Evolutionary conservation across 441 rosid species (phyloP).

Genomic region (Euphorbia corollata): DNA sequence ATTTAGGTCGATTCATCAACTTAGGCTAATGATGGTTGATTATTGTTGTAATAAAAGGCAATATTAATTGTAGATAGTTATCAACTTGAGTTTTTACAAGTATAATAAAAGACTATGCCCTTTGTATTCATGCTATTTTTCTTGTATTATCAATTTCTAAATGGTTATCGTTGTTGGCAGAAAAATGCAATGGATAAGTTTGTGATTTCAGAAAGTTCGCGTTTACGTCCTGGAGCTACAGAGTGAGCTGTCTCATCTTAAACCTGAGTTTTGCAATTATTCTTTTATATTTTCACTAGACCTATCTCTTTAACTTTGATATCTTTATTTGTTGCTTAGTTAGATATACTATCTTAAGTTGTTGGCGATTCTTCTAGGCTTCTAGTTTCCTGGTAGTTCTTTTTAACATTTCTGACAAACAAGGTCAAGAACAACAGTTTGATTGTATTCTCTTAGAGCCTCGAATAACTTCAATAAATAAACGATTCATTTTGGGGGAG

Average conservation of each 20-base stretch:
- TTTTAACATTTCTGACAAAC: background rate
- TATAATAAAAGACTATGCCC: background rate
- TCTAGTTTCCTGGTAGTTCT: background rate
- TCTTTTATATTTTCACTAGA: background rate
- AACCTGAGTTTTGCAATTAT: background rate
- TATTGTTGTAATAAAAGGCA: background rate
- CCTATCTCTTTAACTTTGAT: background rate
- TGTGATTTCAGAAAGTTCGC: slow-evolving; percentile 50
- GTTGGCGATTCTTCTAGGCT: background rate
- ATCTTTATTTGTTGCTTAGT: background rate
- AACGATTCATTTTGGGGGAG: background rate
- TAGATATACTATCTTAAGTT: background rate
- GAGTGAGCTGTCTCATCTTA: slow-evolving; percentile 48
- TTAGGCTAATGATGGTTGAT: background rate
- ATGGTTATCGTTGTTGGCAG: slow-evolving; percentile 37
- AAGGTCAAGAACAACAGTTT: background rate
- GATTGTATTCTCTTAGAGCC: background rate
- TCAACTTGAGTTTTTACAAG: background rate
- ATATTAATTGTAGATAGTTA: background rate
- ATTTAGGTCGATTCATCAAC: background rate
- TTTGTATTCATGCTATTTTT: background rate
- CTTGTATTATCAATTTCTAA: slow-evolving; percentile 14
- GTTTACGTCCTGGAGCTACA: slow-evolving; percentile 76
- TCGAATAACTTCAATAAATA: background rate
- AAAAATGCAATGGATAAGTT: slow-evolving; percentile 68